Base-by-base conservation (phyloP, 768 basidiomycete species). In the Leccinum boreale region DNA sequence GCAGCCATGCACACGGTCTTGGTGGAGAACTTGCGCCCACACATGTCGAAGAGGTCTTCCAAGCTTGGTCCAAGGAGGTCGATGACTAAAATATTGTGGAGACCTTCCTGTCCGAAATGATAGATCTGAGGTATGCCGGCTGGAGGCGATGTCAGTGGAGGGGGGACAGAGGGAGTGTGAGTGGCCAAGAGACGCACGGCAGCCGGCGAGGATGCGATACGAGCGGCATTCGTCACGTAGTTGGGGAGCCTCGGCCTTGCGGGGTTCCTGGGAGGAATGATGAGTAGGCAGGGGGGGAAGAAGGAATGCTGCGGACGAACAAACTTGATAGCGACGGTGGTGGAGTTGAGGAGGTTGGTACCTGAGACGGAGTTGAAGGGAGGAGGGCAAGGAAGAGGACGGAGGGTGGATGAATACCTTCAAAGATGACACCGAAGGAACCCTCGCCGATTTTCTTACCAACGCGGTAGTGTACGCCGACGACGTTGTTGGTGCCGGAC, bases 1-100 rank as follows among this genome's bases (percentile, higher is more conserved):
- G 97, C 97, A 36, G 94, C 92, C 94, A 98, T 96, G 75, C 94
- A 97, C 36, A 97, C 95, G 28, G 97, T 98, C 84, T 99, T 98
- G 76, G 91, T 88, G 60, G 88, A 88, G 76, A 99, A 98, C 75
- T 97, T 98, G 65, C 97, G 86, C 4, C 93, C 92, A 68, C 97
- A 99, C 91, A 98, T 95, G 76, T 99, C 97, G 72, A 99, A 99
- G 55, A 99, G 79, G 73, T 99, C 97, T 75, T 99, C 97, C 61
- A 99, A 74, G 71, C 91, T 94, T 11, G 96, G 96, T 3, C 97
- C 97, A 33, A 99, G 84, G 35, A 99, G 84, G 78, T 99, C 97
- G 68, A 99, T 98, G 64, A 99, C 95, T 60, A 99, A 85, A 62
- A 99, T 95, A 69, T 99, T 98, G 78, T 99, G 95, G 28, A 98